These are phyloP conservation scores for Aureoboletus auriporus DNA, from an alignment of 768 basidiomycete genomes.

Conservation along the genomic window DNA sequence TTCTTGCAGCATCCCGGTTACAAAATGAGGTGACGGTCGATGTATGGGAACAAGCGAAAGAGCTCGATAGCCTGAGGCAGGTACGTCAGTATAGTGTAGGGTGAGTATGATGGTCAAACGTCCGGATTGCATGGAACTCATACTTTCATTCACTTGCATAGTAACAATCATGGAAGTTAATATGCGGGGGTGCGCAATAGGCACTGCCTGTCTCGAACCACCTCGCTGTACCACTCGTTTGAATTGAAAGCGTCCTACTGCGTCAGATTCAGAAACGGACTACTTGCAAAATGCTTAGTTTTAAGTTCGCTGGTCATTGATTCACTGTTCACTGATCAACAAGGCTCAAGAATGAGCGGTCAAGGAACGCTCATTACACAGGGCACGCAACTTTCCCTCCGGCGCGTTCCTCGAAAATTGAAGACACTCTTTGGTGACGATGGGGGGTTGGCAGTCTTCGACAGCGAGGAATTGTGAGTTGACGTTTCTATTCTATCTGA, in stretches of 20 bases:
- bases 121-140: not conserved
- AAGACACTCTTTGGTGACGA: slow-evolving; percentile 13
- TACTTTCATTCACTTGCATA: not conserved
- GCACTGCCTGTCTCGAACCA: not conserved
- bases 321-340: not conserved
- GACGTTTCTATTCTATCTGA: not conserved
- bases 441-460: slow-evolving; percentile 21
- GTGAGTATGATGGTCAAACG: slow-evolving; percentile 3
- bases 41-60: slow-evolving; percentile 63
- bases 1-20: slow-evolving; percentile 60
- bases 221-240: not conserved
- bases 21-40: slow-evolving; percentile 50
- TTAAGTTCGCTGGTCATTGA: not conserved
- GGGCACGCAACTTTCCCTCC: slow-evolving; percentile 21
- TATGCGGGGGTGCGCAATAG: slow-evolving; percentile 1
- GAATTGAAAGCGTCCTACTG: slow-evolving; percentile 3
- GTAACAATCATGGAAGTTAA: not conserved
- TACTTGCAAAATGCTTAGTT: not conserved
- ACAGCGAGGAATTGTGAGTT: slow-evolving; percentile 34
- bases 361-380: slow-evolving; percentile 14
- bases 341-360: slow-evolving; percentile 13
- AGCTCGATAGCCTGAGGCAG: slow-evolving; percentile 48
- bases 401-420: slow-evolving; percentile 19
- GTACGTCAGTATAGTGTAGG: slow-evolving; percentile 7
- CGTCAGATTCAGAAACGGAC: slow-evolving; percentile 14